Percentiles rank a stretch among this genome's conserved stretches.
These are phyloP conservation scores for Luffa aegyptiaca DNA, from an alignment of 306 rosid species.

Conservation along the genomic window DNA sequence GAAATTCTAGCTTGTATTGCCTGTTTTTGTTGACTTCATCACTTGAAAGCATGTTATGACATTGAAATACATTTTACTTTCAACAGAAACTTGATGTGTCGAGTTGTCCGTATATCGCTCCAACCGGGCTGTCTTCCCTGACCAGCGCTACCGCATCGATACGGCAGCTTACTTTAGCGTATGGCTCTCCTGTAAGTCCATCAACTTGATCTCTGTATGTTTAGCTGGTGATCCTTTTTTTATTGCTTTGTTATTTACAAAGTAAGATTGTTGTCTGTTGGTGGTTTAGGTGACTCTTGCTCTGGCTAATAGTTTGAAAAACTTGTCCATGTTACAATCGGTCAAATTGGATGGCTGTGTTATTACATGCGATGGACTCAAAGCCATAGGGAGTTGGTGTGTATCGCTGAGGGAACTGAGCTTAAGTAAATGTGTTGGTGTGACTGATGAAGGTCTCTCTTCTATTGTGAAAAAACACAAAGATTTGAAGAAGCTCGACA, in stretches of 20 bases:
- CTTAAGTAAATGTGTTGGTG: constrained; percentile 82
- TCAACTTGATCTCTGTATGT: background rate
- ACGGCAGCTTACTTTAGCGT: constrained; percentile 58
- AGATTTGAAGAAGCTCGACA: constrained; percentile 76
- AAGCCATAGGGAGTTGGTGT: constrained; percentile 69
- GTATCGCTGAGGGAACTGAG: constrained; percentile 59
- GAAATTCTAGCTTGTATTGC: background rate
- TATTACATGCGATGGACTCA: constrained; percentile 52
- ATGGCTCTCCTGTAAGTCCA: constrained; percentile 69
- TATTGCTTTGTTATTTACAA: constrained; percentile 6
- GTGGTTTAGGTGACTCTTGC: constrained; percentile 59
- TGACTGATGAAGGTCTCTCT: constrained; percentile 70
- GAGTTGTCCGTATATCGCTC: constrained; percentile 66
- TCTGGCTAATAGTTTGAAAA: constrained; percentile 55
- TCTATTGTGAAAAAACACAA: constrained; percentile 58
- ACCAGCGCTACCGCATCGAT: constrained; percentile 33
- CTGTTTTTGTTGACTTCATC: constrained; percentile 3
- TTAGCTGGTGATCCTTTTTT: constrained; percentile 5
- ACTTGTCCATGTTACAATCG: constrained; percentile 66
- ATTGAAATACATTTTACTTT: constrained; percentile 9
- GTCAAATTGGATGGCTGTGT: constrained; percentile 62
- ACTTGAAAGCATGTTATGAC: constrained; percentile 3
- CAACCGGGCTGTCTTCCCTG: constrained; percentile 52
- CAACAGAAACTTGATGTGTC: constrained; percentile 81
- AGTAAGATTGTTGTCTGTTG: background rate